Percentiles rank a stretch among this genome's conserved stretches.
Conservation (phyloP, 2,329 filamentous ascomycete genomes). For the Verruconis gallopava region DNA sequence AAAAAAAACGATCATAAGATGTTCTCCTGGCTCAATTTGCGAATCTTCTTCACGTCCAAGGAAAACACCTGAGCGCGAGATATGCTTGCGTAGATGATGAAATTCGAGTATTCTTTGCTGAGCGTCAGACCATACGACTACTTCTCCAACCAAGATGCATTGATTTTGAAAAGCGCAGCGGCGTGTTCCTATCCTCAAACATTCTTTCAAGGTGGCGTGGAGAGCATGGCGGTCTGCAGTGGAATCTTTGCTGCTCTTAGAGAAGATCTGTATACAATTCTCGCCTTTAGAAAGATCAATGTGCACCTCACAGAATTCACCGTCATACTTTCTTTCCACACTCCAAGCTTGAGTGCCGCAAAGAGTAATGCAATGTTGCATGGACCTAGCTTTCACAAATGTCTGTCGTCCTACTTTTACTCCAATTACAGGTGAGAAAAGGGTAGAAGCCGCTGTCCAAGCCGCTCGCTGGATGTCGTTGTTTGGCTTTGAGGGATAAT, state of each 20-base stretch:
- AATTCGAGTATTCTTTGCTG: constrained; percentile 58
- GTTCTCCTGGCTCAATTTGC: constrained; percentile 40
- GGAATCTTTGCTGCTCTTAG: constrained; percentile 84
- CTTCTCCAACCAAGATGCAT: constrained; percentile 74
- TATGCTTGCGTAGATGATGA: constrained; percentile 69
- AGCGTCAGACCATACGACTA: constrained; percentile 63
- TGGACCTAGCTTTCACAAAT: constrained; percentile 35
- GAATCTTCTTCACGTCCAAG: constrained; percentile 59
- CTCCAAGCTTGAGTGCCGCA: constrained; percentile 49
- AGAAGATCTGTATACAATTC: constrained; percentile 64
- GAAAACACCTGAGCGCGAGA: constrained; percentile 57
- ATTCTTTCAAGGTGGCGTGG: constrained; percentile 49
- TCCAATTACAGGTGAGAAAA: constrained; percentile 27
- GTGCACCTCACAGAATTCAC: constrained; percentile 84
- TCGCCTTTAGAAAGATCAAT: constrained; percentile 48
- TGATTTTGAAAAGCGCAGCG: constrained; percentile 46
- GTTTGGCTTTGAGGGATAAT: constrained; percentile 26
- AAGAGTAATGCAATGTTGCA: constrained; percentile 62
- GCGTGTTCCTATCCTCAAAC: constrained; percentile 46
- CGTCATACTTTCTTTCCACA: constrained; percentile 72
- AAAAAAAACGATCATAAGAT: constrained; percentile 49
- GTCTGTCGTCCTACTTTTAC: constrained; percentile 33
- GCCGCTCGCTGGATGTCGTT: constrained; percentile 19
- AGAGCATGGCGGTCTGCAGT: constrained; percentile 55
- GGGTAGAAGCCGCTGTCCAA: constrained; percentile 26